These are phyloP conservation scores for Exserohilum turcica DNA, from an alignment of 2,329 filamentous ascomycete genomes.

Conservation along the genomic window DNA sequence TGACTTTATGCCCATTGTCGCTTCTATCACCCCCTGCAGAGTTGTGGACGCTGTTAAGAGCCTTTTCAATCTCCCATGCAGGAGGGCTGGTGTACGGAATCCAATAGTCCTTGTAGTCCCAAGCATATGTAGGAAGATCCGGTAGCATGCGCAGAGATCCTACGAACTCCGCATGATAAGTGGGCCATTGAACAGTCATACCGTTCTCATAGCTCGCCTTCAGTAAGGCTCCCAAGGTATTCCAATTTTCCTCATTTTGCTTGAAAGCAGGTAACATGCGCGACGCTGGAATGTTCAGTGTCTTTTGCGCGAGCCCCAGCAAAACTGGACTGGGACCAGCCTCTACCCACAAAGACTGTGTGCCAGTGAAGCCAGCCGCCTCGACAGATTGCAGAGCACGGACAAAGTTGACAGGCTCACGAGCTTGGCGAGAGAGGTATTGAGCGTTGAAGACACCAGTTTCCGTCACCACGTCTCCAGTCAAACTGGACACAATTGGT, in stretches of 20 bases:
- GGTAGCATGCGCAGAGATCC: not conserved
- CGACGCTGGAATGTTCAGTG: not conserved
- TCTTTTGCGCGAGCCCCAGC: not conserved
- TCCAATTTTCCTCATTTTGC: not conserved
- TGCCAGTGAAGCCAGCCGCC: not conserved
- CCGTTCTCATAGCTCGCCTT: not conserved
- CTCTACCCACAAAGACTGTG: not conserved
- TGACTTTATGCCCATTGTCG: too few relatives aligned
- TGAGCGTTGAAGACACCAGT: not conserved
- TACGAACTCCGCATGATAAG: not conserved
- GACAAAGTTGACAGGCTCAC: not conserved
- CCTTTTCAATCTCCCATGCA: too few relatives aligned
- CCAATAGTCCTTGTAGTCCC: conserved; percentile 1
- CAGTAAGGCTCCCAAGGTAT: not conserved
- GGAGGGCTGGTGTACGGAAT: not conserved
- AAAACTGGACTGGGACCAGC: not conserved
- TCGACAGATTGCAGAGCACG: not conserved
- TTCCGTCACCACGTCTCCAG: conserved; percentile 47
- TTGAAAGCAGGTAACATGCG: not conserved
- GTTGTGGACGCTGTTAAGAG: too few relatives aligned
- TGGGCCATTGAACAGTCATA: not conserved
- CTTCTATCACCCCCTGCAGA: too few relatives aligned
- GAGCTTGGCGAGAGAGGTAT: not conserved
- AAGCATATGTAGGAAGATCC: not conserved
- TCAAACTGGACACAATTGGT: conserved; percentile 51